phyloP scores from a whole-genome alignment of 2,329 filamentous ascomycete genomes.

The Hyphodiscus sp. region DNA sequence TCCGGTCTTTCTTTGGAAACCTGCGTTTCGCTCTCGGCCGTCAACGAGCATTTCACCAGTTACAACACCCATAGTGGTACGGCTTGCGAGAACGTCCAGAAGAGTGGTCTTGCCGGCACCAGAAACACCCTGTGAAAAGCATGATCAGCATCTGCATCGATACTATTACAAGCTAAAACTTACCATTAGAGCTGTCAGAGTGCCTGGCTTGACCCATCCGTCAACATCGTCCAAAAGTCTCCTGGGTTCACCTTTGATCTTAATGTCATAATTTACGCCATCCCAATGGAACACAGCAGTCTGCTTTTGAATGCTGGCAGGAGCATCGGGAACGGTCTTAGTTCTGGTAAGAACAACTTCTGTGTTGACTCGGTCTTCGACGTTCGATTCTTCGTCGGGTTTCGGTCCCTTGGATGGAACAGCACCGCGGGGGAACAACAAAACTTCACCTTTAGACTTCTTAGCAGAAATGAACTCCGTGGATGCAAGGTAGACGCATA shows the following conservation, averaged over 20 bases:
- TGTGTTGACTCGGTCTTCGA: slow-evolving; percentile 28
- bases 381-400: slow-evolving; percentile 18
- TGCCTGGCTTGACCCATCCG: slow-evolving; percentile 91
- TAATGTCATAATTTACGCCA: slow-evolving; percentile 50
- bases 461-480: slow-evolving; percentile 59
- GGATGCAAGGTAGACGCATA: slow-evolving; percentile 55
- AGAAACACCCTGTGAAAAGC: slow-evolving; percentile 38
- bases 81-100: slow-evolving; percentile 76
- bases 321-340: slow-evolving; percentile 43
- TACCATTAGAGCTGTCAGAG: slow-evolving; percentile 76
- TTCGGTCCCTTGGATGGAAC: slow-evolving; percentile 28
- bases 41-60: slow-evolving; percentile 72
- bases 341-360: slow-evolving; percentile 36
- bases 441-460: slow-evolving; percentile 72
- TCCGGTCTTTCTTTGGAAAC: slow-evolving; percentile 87
- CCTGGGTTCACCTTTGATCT: slow-evolving; percentile 70
- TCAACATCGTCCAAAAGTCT: slow-evolving; percentile 80
- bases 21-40: slow-evolving; percentile 61
- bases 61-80: slow-evolving; percentile 84
- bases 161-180: background rate
- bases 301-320: slow-evolving; percentile 31
- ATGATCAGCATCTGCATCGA: background rate
- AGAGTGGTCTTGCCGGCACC: slow-evolving; percentile 92
- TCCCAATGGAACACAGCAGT: slow-evolving; percentile 48
- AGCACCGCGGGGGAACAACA: slow-evolving; percentile 66